Conservation (phyloP, 805 yeast species). For the Candida argentea region DNA sequence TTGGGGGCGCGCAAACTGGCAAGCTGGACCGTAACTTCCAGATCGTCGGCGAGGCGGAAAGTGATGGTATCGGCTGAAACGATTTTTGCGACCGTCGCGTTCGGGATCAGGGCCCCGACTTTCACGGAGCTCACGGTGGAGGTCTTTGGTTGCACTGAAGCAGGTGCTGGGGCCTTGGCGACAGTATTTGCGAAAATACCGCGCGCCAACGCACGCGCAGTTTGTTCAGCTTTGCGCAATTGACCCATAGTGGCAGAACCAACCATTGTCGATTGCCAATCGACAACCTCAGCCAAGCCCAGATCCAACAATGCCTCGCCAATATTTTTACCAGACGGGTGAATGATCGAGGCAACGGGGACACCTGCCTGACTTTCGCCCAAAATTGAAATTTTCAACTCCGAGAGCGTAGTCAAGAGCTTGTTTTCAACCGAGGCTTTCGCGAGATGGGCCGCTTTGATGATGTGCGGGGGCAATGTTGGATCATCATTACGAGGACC, state of each 20-base stretch:
- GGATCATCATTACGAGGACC: conserved; percentile 57
- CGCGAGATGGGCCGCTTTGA: conserved; percentile 59
- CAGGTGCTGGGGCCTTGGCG: conserved; percentile 11
- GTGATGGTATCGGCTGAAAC: conserved; percentile 60
- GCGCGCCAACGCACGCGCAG: conserved; percentile 48
- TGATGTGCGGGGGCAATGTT: conserved; percentile 29
- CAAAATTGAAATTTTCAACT: conserved; percentile 39
- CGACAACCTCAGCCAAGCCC: conserved; percentile 69
- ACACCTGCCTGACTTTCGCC: conserved; percentile 58
- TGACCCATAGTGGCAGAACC: conserved; percentile 56
- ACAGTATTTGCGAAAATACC: conserved; percentile 45
- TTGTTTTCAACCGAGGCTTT: conserved; percentile 53
- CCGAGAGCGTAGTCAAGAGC: conserved; percentile 49
- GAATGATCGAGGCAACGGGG: conserved; percentile 47
- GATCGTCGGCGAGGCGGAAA: conserved; percentile 38
- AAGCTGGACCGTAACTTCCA: conserved; percentile 59
- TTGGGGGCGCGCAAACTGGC: conserved; percentile 73
- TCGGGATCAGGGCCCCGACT: conserved; percentile 39
- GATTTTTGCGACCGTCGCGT: conserved; percentile 49
- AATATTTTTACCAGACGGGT: conserved; percentile 68
- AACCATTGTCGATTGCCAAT: conserved; percentile 65
- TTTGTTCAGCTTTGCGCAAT: conserved; percentile 55
- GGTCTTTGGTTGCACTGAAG: conserved; percentile 7
- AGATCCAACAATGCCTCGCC: conserved; percentile 54
- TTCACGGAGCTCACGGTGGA: conserved; percentile 11